Conservation (phyloP, 108 stramenopile genomes). For the Hondaea fermentalgiana region DNA sequence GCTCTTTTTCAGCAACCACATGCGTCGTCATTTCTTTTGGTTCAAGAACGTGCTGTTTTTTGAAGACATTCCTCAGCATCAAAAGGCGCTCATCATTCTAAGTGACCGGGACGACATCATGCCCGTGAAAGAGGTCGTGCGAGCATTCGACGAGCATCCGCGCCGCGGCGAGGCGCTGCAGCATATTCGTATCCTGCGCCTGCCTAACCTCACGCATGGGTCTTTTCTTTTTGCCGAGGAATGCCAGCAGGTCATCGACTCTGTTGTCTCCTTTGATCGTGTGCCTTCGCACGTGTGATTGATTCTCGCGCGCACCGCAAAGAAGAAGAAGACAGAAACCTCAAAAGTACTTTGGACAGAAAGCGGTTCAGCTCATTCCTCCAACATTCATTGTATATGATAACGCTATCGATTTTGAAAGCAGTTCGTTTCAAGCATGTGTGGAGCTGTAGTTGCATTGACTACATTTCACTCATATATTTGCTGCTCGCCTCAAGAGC, state of each 20-base stretch:
- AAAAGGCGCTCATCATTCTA: neutral
- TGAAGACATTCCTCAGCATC: neutral
- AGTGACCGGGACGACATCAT: neutral
- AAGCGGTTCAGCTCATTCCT: too few relatives aligned
- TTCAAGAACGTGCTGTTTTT: neutral
- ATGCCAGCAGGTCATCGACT: neutral
- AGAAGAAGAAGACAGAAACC: too few relatives aligned
- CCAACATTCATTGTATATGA: too few relatives aligned
- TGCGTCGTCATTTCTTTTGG: neutral
- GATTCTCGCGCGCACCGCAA: too few relatives aligned
- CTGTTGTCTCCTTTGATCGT: neutral
- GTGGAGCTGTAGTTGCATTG: too few relatives aligned
- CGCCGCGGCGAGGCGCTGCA: neutral
- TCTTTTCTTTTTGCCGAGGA: neutral
- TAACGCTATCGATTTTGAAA: too few relatives aligned
- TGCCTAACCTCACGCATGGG: neutral
- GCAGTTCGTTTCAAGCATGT: too few relatives aligned
- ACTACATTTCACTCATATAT: too few relatives aligned
- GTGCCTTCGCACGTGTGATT: too few relatives aligned
- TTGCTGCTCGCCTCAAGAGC: too few relatives aligned
- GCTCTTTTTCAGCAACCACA: neutral
- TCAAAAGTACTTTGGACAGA: too few relatives aligned
- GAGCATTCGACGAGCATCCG: neutral
- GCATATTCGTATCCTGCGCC: neutral
- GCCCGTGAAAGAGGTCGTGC: neutral